Evolutionary conservation across 768 basidiomycete genomes (phyloP).

Genomic region (Tulasnella calospora): DNA sequence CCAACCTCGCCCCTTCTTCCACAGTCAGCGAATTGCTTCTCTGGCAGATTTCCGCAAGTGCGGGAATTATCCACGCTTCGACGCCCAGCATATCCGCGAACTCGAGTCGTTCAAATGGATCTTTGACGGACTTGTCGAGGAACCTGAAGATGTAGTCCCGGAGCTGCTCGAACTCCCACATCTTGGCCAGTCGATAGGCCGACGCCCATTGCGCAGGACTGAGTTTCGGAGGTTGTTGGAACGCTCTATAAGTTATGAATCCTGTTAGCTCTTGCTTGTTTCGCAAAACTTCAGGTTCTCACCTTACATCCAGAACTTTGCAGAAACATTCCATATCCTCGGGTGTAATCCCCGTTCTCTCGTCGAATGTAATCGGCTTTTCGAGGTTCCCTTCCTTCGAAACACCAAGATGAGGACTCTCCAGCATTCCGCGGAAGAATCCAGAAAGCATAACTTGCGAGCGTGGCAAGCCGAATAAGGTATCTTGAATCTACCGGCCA

Average conservation of each 20-base stretch:
- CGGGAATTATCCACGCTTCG: not conserved
- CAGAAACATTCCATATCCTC: not conserved
- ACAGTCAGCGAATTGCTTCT: not conserved
- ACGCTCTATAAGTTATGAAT: not conserved
- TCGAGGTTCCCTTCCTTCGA: not conserved
- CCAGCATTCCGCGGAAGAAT: not conserved
- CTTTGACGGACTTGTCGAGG: not conserved
- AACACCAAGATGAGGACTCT: not conserved
- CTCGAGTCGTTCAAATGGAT: not conserved
- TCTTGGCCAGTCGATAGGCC: not conserved
- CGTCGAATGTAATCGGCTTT: not conserved
- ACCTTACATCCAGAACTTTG: not conserved
- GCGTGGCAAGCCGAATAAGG: not conserved
- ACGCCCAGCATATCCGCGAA: slow-evolving; percentile 4
- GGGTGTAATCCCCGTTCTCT: not conserved
- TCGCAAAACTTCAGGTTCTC: not conserved
- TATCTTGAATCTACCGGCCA: not conserved
- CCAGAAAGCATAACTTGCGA: not conserved
- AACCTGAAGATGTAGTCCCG: not conserved
- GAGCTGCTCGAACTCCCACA: not conserved
- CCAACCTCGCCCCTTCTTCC: not conserved
- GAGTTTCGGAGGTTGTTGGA: not conserved
- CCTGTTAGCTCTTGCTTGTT: not conserved
- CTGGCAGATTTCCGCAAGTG: not conserved
- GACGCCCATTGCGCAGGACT: not conserved